A percentile compares a stretch with the other conserved stretches of the same genome.
phyloP scores from a whole-genome alignment of 2,329 filamentous ascomycete species.

The Cytospora chrysosperma region DNA sequence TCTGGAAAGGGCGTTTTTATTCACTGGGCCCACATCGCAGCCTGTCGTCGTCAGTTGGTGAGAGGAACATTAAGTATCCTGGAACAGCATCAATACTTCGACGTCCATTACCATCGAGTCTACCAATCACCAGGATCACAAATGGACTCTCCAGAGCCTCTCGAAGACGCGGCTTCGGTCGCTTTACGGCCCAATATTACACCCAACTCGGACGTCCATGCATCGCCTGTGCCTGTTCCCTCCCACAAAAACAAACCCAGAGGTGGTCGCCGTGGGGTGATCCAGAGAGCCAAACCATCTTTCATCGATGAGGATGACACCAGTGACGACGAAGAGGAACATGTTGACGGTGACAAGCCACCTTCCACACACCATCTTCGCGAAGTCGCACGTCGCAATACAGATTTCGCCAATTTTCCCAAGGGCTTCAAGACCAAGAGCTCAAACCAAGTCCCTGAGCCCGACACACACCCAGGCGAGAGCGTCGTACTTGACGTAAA shows the following conservation, averaged over 20 bases:
- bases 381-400: not conserved
- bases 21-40: too few relatives aligned
- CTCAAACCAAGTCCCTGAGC: not conserved
- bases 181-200: not conserved
- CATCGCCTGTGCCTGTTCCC: not conserved
- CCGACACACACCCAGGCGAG: not conserved
- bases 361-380: not conserved
- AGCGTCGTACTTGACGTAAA: not conserved
- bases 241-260: not conserved
- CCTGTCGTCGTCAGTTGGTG: not conserved
- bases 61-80: too few relatives aligned
- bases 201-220: not conserved
- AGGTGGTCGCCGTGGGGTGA: not conserved
- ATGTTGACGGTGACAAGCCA: not conserved
- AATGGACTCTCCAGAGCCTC: not conserved
- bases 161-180: not conserved
- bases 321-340: not conserved
- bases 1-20: too few relatives aligned
- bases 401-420: too few relatives aligned
- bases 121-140: not conserved
- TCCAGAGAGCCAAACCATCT: constrained; percentile 11
- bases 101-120: not conserved
- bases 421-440: not conserved
- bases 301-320: not conserved
- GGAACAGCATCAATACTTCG: too few relatives aligned